Evolutionary conservation across 2,329 filamentous ascomycete genomes (phyloP).

Genomic region (Daldinia sp.): DNA sequence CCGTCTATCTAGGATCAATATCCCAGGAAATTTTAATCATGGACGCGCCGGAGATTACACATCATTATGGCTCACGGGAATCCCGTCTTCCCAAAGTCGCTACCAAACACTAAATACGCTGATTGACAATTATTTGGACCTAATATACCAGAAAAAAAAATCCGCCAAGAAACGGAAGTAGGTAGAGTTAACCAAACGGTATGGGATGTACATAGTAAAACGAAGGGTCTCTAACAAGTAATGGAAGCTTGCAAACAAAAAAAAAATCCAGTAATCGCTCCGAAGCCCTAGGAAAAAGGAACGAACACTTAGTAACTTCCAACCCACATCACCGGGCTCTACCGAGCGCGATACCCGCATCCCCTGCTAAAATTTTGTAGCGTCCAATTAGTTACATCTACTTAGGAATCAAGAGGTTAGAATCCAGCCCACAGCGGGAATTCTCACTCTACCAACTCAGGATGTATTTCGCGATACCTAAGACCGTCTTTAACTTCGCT

Average conservation of each 20-base stretch:
- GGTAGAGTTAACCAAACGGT: background rate
- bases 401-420: background rate
- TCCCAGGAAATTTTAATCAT: slow-evolving; percentile 19
- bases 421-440: background rate
- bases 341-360: background rate
- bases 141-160: background rate
- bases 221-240: background rate
- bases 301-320: background rate
- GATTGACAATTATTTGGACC: background rate
- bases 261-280: background rate
- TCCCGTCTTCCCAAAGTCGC: background rate
- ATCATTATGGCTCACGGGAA: slow-evolving; percentile 3
- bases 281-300: background rate
- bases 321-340: background rate
- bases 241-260: background rate
- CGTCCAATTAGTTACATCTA: background rate
- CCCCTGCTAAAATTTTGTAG: background rate
- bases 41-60: slow-evolving; percentile 29
- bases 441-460: background rate
- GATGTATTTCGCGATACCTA: background rate
- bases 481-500: background rate
- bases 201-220: background rate
- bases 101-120: background rate
- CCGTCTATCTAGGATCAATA: slow-evolving; percentile 10
- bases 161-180: background rate